Conservation (phyloP, 1,284 basidiomycete species). For the Vanrija pseudolonga region DNA sequence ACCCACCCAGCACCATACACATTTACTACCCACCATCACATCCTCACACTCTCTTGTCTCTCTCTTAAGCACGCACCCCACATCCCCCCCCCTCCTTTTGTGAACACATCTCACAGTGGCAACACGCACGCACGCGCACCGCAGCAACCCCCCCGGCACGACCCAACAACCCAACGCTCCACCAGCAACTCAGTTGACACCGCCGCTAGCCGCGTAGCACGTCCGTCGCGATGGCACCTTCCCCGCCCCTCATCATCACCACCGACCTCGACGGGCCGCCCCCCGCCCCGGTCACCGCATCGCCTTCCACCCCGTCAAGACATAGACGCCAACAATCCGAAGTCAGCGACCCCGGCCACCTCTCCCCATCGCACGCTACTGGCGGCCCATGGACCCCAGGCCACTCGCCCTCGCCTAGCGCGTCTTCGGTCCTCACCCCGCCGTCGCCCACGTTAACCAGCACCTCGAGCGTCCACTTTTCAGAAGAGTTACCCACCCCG, state of each 20-base stretch:
- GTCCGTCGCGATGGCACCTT: slow-evolving; percentile 5
- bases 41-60: too few relatives aligned
- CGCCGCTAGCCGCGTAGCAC: too few relatives aligned
- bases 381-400: slow-evolving; percentile 5
- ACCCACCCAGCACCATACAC: too few relatives aligned
- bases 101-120: too few relatives aligned
- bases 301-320: slow-evolving; percentile 9
- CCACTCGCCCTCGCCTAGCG: slow-evolving; percentile 21
- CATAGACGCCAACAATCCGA: slow-evolving; percentile 15
- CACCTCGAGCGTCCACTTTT: slow-evolving; percentile 36
- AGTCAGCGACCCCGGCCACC: slow-evolving; percentile 20
- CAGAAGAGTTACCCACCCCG: slow-evolving; percentile 31
- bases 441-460: slow-evolving; percentile 41
- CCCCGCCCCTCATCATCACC: slow-evolving; percentile 37
- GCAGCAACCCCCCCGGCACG: too few relatives aligned
- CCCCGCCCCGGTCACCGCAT: background rate
- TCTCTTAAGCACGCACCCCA: too few relatives aligned
- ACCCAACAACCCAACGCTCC: too few relatives aligned
- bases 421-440: slow-evolving; percentile 27
- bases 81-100: too few relatives aligned
- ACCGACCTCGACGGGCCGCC: slow-evolving; percentile 31
- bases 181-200: too few relatives aligned
- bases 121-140: too few relatives aligned
- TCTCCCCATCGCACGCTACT: slow-evolving; percentile 25
- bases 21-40: too few relatives aligned